Percentiles rank a stretch among this genome's conserved stretches.
phyloP scores from a whole-genome alignment of 2,329 filamentous ascomycete genomes.

The Chaetomiaceae sp. region DNA sequence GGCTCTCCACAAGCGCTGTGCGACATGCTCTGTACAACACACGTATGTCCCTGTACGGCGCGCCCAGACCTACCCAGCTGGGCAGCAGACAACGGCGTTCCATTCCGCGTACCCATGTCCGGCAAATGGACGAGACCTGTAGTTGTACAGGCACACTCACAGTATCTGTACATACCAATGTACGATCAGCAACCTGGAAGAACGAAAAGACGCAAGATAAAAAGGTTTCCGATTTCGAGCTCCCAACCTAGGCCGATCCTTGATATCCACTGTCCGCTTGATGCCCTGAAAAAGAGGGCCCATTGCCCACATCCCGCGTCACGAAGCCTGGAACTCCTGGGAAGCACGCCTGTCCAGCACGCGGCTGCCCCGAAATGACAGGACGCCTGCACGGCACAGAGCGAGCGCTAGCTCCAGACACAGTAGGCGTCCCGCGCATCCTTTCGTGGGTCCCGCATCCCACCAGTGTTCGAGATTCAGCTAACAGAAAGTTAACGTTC shows the following conservation, averaged over 20 bases:
- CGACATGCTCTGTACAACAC: not conserved
- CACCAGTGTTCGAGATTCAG: constrained; percentile 6
- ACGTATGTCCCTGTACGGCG: not conserved
- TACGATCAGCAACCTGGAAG: no score
- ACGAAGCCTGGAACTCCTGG: not conserved
- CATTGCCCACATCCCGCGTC: not conserved
- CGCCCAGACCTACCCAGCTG: not conserved
- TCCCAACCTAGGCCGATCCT: not conserved
- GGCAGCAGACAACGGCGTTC: not conserved
- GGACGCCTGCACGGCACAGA: constrained; percentile 9
- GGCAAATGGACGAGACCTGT: constrained; percentile 1
- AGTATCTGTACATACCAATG: no score
- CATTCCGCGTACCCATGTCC: not conserved
- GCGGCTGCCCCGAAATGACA: constrained; percentile 15
- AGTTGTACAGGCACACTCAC: no score
- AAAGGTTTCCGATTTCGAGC: not conserved
- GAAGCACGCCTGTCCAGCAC: no score
- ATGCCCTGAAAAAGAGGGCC: no score
- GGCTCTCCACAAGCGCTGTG: constrained; percentile 4
- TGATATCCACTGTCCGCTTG: no score
- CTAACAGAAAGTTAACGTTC: no score
- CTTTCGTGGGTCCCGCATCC: constrained; percentile 4
- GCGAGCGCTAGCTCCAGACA: constrained; percentile 2
- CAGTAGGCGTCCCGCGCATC: not conserved
- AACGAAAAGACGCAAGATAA: not conserved